phyloP scores from a whole-genome alignment of 352 stramenopile species.

The Blastocystis sp. region DNA sequence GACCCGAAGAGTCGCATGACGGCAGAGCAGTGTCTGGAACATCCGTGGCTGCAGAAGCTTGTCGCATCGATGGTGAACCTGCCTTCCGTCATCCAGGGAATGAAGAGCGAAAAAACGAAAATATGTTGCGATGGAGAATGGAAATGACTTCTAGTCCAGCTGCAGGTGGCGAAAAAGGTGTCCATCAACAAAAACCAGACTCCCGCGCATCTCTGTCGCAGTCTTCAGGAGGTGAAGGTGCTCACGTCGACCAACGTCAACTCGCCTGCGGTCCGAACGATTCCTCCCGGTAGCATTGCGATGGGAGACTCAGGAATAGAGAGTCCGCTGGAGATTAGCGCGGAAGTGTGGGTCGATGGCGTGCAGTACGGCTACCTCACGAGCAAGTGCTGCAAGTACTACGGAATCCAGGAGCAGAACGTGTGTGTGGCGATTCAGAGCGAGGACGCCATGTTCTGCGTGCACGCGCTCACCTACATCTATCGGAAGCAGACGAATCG shows the following conservation, averaged over 20 bases:
- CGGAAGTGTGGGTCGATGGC: constrained; percentile 16
- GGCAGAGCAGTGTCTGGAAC: constrained; percentile 64
- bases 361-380: constrained; percentile 38
- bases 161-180: not conserved
- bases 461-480: constrained; percentile 22
- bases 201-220: constrained; percentile 13
- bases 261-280: not conserved
- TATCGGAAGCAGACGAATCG: not conserved
- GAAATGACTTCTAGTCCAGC: not conserved
- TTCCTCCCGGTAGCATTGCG: not conserved
- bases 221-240: not conserved
- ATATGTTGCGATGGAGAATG: not conserved
- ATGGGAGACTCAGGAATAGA: not conserved
- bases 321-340: not conserved
- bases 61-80: constrained; percentile 6
- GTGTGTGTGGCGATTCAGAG: constrained; percentile 21
- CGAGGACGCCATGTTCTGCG: constrained; percentile 7
- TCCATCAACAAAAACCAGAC: not conserved
- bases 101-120: not conserved
- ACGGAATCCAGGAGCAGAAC: not conserved
- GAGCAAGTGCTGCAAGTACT: not conserved
- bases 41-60: constrained; percentile 59
- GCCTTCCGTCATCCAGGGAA: constrained; percentile 2
- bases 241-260: not conserved
- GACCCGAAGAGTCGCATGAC: constrained; percentile 62